phyloP scores from a whole-genome alignment of 2,329 filamentous ascomycete genomes.

The Sclerotinia minor region DNA sequence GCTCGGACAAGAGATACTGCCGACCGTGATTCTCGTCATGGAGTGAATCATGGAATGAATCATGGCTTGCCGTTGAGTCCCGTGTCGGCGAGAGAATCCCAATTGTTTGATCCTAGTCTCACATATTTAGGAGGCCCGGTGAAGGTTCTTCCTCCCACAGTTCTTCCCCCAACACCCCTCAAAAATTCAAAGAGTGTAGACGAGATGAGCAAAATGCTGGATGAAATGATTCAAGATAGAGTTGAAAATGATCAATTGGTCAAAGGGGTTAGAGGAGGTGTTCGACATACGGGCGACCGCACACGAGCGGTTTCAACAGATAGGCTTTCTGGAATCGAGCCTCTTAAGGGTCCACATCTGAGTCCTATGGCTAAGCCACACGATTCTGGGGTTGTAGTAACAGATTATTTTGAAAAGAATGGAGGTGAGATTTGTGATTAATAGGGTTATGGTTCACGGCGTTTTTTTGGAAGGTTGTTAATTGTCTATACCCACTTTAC shows the following conservation, averaged over 20 bases:
- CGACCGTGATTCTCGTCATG: conserved; percentile 49
- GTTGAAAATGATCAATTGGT: conserved; percentile 74
- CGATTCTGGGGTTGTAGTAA: conserved; percentile 20
- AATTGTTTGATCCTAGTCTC: conserved; percentile 31
- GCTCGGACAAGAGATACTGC: conserved; percentile 83
- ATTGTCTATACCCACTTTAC: conserved; percentile 27
- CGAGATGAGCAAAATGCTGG: conserved; percentile 89
- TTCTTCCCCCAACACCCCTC: conserved; percentile 35
- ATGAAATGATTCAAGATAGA: conserved; percentile 93
- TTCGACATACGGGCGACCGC: conserved; percentile 56
- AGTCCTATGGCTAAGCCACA: conserved; percentile 8
- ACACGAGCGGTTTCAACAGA: conserved; percentile 30
- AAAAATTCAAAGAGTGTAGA: conserved; percentile 66
- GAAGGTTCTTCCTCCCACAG: conserved; percentile 26
- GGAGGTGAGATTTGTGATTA: conserved; percentile 20
- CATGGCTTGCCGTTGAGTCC: conserved; percentile 37
- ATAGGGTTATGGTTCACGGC: conserved; percentile 8
- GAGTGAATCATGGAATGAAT: conserved; percentile 30
- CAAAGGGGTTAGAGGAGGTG: conserved; percentile 65
- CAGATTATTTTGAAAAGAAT: conserved; percentile 18
- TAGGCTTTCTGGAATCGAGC: conserved; percentile 18
- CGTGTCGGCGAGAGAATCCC: conserved; percentile 38
- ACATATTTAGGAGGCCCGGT: conserved; percentile 23
- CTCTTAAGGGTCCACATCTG: conserved; percentile 16
- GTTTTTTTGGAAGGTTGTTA: conserved; percentile 19